A percentile compares a stretch with the other conserved stretches of the same genome.
Evolutionary conservation across 2,329 filamentous ascomycete species (phyloP).

Genomic region (Mariannaea sp.): DNA sequence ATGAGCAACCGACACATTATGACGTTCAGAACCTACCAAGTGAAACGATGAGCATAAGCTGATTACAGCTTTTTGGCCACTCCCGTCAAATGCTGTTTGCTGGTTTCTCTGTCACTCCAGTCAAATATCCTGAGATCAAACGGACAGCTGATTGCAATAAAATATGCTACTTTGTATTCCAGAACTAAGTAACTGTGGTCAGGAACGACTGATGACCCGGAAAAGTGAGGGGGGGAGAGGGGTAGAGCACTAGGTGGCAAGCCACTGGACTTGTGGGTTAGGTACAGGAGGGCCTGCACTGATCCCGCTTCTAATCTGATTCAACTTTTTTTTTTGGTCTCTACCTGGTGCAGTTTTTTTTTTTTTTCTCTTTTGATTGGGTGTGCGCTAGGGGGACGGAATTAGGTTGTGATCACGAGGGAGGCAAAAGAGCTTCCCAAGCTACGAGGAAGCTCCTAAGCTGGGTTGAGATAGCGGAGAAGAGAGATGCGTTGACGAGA

Average conservation of each 20-base stretch:
- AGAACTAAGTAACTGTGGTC: constrained; percentile 16
- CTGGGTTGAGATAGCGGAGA: constrained; percentile 15
- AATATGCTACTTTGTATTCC: no score
- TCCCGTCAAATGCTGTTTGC: constrained; percentile 13
- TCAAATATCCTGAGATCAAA: no score
- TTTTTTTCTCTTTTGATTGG: constrained; percentile 6
- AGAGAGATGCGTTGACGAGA: constrained; percentile 9
- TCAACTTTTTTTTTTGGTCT: constrained; percentile 1
- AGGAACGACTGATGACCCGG: constrained; percentile 12
- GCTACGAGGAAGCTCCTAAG: constrained; percentile 17
- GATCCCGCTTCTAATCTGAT: background rate
- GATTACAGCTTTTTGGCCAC: background rate
- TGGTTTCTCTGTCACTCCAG: constrained; percentile 7
- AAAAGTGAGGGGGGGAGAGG: background rate
- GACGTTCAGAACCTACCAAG: no score
- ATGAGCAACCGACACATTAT: constrained; percentile 36
- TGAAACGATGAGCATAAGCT: constrained; percentile 14
- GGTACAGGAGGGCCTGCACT: constrained; percentile 12
- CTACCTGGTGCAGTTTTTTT: constrained; percentile 5
- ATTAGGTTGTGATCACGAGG: constrained; percentile 13
- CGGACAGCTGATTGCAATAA: no score
- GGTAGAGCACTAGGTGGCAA: constrained; percentile 17
- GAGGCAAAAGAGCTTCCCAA: constrained; percentile 19
- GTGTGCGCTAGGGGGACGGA: constrained; percentile 2
- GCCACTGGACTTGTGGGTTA: constrained; percentile 14